Conservation (phyloP, 768 basidiomycete species). For the Pulveroboletus sp. region DNA sequence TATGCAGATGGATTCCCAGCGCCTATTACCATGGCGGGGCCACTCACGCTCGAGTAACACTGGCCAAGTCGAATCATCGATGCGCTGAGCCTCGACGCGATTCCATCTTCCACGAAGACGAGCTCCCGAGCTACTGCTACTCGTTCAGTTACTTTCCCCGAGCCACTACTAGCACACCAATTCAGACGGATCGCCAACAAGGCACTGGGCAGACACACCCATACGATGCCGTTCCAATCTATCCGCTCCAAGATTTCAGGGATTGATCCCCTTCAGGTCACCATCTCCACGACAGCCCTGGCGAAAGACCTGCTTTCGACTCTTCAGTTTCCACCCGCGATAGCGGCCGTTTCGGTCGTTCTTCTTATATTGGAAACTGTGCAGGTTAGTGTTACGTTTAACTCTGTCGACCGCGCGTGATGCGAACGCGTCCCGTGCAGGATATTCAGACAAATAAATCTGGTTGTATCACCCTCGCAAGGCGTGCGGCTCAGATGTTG, state of each 20-base stretch:
- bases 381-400: constrained; percentile 31
- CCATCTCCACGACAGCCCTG: constrained; percentile 28
- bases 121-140: too few species aligned
- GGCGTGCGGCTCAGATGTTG: constrained; percentile 41
- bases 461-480: constrained; percentile 38
- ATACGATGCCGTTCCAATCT: constrained; percentile 29
- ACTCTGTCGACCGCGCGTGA: not conserved
- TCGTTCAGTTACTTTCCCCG: too few species aligned
- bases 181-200: too few species aligned
- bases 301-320: constrained; percentile 32
- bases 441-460: constrained; percentile 36
- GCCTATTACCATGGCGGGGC: too few species aligned
- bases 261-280: constrained; percentile 29
- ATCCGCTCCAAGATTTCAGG: constrained; percentile 25
- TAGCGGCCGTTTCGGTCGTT: constrained; percentile 38
- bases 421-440: constrained; percentile 7
- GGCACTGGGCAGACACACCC: too few species aligned
- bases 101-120: too few species aligned
- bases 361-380: constrained; percentile 45
- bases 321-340: constrained; percentile 42
- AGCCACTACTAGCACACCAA: too few species aligned
- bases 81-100: too few species aligned
- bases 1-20: too few species aligned
- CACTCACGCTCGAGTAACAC: too few species aligned
- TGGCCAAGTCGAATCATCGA: too few species aligned